Base-by-base conservation (phyloP, 1,284 basidiomycete species). In the Ceratobasidium sp. region DNA sequence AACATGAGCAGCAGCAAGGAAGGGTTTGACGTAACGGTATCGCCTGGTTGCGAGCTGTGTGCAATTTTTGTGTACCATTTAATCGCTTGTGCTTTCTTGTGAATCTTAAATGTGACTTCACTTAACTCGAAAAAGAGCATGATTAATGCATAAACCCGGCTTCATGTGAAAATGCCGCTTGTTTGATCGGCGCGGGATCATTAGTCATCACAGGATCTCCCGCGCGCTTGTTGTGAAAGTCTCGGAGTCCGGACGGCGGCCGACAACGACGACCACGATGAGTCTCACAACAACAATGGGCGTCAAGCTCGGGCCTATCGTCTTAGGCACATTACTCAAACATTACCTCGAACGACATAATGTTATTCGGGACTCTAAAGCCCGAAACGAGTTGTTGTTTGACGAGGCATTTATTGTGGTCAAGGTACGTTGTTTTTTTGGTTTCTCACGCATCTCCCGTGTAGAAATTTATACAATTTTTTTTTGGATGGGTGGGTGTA, bases 391-490 rank as follows among this genome's bases (percentile, higher is more conserved):
- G 81, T 83, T 97, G 45, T 84, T 96, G 79, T 96, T 94, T 81
- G 93, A 96, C 81, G 90, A 92, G 83, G 91, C 89, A 0, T 96
- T 96, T 82, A 90, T 88, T 56, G 87, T 95, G 66, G 87, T 92
- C 79, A 96, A 95, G 88, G 94, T 91, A 79, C 71, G 86, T 83
- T 47, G 58, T 3, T 66, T 51, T 65, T 42, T 42, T 42, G 39
- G 13, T 49, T 78, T 47, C 73, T 58, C 45, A 63, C 75, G 39
- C 33, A 51, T 39, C 51, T 37, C 4, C n/a, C n/a, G n/a, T n/a
- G n/a, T 17, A 35, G 56, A 35, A 67, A 26, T 4, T 54, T 35
- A 23, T 63, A 7, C 23, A 15, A 49, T 17, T n/a, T 61, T 33
- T 54, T 80, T 42, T n/a, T n/a, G n/a, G n/a, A n/a, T n/a, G 76